Conservation (phyloP, 306 rosid genomes). For the Sicyos edulis region DNA sequence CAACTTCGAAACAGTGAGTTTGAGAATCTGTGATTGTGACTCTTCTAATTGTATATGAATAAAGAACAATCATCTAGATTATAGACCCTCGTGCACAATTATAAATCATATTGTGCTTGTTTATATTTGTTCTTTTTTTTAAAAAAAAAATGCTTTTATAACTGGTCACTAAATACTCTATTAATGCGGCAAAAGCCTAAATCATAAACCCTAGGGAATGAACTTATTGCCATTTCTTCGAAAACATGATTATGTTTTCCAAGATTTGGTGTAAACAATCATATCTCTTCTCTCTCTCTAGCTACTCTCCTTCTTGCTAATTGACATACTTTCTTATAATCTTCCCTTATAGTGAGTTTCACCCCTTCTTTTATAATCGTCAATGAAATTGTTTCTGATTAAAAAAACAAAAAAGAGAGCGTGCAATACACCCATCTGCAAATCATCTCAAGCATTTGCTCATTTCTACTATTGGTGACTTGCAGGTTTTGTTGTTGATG, state of each 20-base stretch:
- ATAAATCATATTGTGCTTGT: constrained; percentile 12
- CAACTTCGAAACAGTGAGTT: constrained; percentile 85
- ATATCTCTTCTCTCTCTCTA: too few species aligned
- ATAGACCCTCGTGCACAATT: background rate
- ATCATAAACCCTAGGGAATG: too few species aligned
- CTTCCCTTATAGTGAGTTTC: too few species aligned
- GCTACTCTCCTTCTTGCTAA: too few species aligned
- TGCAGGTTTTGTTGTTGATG: constrained; percentile 87
- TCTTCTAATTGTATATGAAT: background rate
- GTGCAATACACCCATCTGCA: background rate
- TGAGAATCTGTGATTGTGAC: constrained; percentile 17
- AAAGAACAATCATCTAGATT: background rate
- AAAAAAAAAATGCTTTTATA: too few species aligned
- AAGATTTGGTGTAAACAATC: too few species aligned
- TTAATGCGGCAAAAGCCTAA: background rate
- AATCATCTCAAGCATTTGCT: background rate
- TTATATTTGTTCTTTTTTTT: background rate
- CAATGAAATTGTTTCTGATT: too few species aligned
- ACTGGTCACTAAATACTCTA: background rate
- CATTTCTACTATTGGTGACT: constrained; percentile 23
- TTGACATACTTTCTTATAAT: too few species aligned
- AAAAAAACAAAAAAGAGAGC: too few species aligned
- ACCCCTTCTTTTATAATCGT: too few species aligned
- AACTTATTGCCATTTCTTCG: too few species aligned
- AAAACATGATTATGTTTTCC: too few species aligned